These are phyloP conservation scores for Pythium grandisporangium DNA, from an alignment of 352 stramenopile genomes.

Conservation along the genomic window DNA sequence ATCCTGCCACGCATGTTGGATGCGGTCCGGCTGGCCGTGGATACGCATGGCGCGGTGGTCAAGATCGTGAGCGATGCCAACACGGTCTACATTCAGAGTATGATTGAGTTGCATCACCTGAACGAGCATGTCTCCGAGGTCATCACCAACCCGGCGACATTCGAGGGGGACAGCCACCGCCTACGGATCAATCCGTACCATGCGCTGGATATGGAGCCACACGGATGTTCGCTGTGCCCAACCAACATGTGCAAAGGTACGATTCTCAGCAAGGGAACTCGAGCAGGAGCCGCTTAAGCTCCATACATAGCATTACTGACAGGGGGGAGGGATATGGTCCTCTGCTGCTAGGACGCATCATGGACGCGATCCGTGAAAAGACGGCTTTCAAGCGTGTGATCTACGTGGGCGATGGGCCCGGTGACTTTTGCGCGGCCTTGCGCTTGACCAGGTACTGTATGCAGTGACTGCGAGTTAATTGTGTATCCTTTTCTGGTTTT, in stretches of 20 bases:
- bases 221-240: conserved; percentile 49
- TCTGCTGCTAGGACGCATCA: conserved; percentile 32
- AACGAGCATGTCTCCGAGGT: conserved; percentile 26
- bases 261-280: no score
- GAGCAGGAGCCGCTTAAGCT: no score
- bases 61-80: conserved; percentile 78
- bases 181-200: conserved; percentile 55
- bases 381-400: conserved; percentile 35
- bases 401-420: conserved; percentile 64
- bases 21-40: conserved; percentile 34
- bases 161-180: conserved; percentile 17
- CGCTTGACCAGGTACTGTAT: conserved; percentile 35
- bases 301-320: no score
- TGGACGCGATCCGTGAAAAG: conserved; percentile 29
- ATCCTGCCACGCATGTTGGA: conserved; percentile 63
- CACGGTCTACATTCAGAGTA: conserved; percentile 70
- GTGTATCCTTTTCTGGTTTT: not conserved
- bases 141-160: conserved; percentile 44
- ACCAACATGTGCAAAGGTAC: conserved; percentile 79
- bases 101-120: conserved; percentile 38
- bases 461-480: not conserved
- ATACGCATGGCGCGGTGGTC: conserved; percentile 27
- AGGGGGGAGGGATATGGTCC: no score
- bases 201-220: conserved; percentile 16
- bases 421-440: conserved; percentile 60